phyloP scores from a whole-genome alignment of 768 basidiomycete species.

The Cubamyces sp. region DNA sequence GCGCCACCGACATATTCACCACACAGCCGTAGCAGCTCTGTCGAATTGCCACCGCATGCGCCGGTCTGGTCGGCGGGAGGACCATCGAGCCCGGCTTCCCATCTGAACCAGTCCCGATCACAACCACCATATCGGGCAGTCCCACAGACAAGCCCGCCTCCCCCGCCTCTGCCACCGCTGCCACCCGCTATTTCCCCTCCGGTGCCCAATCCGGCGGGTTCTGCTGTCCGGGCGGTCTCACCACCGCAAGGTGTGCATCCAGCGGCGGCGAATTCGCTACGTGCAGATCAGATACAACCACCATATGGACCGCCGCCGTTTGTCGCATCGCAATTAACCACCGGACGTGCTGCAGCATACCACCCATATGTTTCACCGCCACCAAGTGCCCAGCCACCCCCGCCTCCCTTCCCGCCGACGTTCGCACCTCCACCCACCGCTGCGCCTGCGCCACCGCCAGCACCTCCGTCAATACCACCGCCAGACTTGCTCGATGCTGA shows the following conservation, averaged over 20 bases:
- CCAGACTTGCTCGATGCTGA: slow-evolving; percentile 70
- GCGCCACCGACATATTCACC: slow-evolving; percentile 31
- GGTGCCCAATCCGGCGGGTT: not conserved
- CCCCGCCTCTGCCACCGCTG: slow-evolving; percentile 18
- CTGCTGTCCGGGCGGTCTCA: slow-evolving; percentile 7
- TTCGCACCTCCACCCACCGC: slow-evolving; percentile 14
- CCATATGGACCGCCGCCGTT: slow-evolving; percentile 34
- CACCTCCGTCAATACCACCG: slow-evolving; percentile 34
- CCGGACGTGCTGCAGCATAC: slow-evolving; percentile 28
- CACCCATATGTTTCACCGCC: slow-evolving; percentile 29
- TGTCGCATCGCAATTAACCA: slow-evolving; percentile 32
- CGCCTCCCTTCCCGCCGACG: slow-evolving; percentile 17
- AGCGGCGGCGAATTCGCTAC: slow-evolving; percentile 16
- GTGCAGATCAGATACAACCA: slow-evolving; percentile 27
- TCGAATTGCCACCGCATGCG: slow-evolving; percentile 8
- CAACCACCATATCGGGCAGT: slow-evolving; percentile 21
- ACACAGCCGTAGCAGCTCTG: slow-evolving; percentile 5
- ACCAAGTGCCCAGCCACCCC: slow-evolving; percentile 21
- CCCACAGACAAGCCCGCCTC: slow-evolving; percentile 9
- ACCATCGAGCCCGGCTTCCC: slow-evolving; percentile 11
- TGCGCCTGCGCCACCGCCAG: slow-evolving; percentile 22
- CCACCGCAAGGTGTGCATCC: slow-evolving; percentile 15
- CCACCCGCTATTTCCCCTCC: slow-evolving; percentile 21
- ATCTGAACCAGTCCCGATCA: slow-evolving; percentile 19
- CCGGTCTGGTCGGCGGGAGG: slow-evolving; percentile 18